Conservation (phyloP, 2,329 filamentous ascomycete genomes). For the Aspergillus sp. region DNA sequence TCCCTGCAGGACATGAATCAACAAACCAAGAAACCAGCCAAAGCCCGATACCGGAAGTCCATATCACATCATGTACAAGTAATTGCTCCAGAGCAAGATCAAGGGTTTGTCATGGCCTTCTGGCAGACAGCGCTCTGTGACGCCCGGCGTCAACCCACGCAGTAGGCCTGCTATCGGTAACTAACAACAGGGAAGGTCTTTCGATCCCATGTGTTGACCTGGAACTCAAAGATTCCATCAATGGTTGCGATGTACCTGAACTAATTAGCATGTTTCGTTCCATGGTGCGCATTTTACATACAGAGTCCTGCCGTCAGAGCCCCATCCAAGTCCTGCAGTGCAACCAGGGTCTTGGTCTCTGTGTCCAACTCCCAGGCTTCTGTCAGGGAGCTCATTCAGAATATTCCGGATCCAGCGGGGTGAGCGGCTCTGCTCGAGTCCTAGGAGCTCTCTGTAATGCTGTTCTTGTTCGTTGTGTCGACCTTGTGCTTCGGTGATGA, state of each 20-base stretch:
- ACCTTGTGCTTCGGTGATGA: constrained; percentile 32
- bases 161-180: constrained; percentile 31
- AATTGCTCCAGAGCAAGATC: neutral
- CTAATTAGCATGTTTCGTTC: constrained; percentile 7
- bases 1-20: neutral
- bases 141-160: neutral
- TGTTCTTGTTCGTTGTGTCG: constrained; percentile 27
- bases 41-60: neutral
- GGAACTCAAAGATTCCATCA: constrained; percentile 48
- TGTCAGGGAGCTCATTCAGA: constrained; percentile 34
- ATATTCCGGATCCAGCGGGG: constrained; percentile 38
- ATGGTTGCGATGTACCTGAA: constrained; percentile 47
- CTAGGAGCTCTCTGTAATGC: constrained; percentile 32
- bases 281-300: constrained; percentile 28
- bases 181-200: constrained; percentile 46
- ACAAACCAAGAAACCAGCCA: neutral
- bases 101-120: neutral
- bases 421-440: constrained; percentile 34
- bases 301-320: constrained; percentile 45
- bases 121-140: neutral
- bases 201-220: constrained; percentile 46
- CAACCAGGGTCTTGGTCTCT: constrained; percentile 39
- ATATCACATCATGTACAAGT: neutral
- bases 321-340: constrained; percentile 49
- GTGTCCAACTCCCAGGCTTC: constrained; percentile 26